phyloP scores from a whole-genome alignment of 768 basidiomycete genomes.

The Crepidotus variabilis region DNA sequence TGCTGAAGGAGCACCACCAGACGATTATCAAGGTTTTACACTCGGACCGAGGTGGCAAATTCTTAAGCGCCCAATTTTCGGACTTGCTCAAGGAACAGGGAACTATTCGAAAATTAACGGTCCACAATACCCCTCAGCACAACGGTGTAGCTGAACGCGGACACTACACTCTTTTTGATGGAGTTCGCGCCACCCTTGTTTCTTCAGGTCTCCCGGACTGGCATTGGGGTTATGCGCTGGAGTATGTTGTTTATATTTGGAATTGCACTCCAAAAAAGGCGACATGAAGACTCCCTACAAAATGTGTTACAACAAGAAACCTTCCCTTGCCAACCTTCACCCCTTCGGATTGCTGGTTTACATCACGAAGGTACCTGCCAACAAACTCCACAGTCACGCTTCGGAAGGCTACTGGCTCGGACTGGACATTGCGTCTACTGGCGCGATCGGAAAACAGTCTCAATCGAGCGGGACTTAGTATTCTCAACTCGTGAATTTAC shows the following conservation, averaged over 20 bases:
- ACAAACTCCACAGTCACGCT: neutral
- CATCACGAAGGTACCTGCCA: neutral
- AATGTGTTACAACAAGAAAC: neutral
- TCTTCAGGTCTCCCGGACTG: too few species aligned
- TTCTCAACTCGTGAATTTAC: neutral
- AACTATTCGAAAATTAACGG: neutral
- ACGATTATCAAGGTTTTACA: neutral
- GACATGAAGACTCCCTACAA: neutral
- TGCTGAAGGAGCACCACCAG: neutral
- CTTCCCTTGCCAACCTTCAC: neutral
- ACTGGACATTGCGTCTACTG: neutral
- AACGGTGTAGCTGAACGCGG: neutral
- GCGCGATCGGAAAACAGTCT: neutral
- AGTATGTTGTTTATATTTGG: too few species aligned
- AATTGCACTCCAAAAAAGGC: too few species aligned
- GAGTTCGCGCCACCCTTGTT: neutral
- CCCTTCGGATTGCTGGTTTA: neutral
- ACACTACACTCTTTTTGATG: neutral
- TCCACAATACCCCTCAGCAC: neutral
- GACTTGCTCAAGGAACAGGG: neutral
- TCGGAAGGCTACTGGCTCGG: neutral
- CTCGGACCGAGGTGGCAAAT: neutral
- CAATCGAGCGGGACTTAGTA: neutral
- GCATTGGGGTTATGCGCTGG: too few species aligned
- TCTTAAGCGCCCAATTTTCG: neutral